phyloP scores from a whole-genome alignment of 169 alveolate genomes.

The Plasmodium cynomolgi region DNA sequence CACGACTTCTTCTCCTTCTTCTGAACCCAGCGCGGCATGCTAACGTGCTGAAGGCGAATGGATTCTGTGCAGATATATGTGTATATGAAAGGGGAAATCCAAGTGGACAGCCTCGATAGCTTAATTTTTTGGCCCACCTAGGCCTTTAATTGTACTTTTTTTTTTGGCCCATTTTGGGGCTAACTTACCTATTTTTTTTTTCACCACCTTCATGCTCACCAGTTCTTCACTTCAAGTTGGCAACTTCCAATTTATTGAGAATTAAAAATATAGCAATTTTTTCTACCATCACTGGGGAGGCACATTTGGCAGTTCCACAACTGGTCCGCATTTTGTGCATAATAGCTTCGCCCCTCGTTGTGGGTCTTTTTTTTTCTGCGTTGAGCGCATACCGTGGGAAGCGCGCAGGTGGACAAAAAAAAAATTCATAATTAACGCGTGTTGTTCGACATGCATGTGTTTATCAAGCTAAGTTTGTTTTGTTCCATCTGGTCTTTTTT shows the following conservation, averaged over 20 bases:
- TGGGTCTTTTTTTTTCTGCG: background rate
- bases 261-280: background rate
- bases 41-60: background rate
- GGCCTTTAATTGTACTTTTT: background rate
- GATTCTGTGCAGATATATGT: background rate
- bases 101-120: background rate
- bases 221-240: background rate
- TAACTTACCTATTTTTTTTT: background rate
- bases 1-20: background rate
- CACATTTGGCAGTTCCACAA: background rate
- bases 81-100: background rate
- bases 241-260: background rate
- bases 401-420: background rate
- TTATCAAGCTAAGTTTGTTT: background rate
- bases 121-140: background rate
- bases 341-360: background rate
- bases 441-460: background rate
- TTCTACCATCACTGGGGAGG: background rate
- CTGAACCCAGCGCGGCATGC: background rate
- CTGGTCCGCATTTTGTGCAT: background rate
- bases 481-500: background rate
- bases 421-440: background rate
- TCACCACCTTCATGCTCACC: background rate
- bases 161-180: background rate
- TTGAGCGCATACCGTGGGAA: background rate